Evolutionary conservation across 176 grass and related monocot genomes (phyloP).

Genomic region (Luzula sylvatica): DNA sequence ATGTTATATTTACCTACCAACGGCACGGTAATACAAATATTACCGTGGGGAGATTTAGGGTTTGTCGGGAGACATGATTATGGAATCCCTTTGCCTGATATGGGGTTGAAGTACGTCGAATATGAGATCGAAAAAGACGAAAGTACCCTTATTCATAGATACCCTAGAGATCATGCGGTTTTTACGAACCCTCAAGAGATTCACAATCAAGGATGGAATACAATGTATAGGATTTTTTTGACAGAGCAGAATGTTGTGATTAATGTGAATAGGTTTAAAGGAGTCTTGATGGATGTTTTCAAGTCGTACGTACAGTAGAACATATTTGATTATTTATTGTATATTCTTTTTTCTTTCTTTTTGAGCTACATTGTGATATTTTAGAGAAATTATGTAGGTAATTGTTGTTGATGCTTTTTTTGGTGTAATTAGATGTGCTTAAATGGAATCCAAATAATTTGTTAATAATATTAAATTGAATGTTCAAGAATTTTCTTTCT

Average conservation of each 20-base stretch:
- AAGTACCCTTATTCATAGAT: conserved; percentile 73
- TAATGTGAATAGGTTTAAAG: conserved; percentile 36
- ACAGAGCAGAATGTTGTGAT: conserved; percentile 65
- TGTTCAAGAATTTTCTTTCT: conserved; percentile 9
- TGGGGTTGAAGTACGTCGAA: conserved; percentile 68
- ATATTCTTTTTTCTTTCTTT: conserved; percentile 1
- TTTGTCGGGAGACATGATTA: conserved; percentile 65
- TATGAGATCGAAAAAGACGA: conserved; percentile 53
- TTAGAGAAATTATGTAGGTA: background rate
- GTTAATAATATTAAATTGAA: background rate
- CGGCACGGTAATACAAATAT: conserved; percentile 60
- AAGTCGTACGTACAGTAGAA: conserved; percentile 15
- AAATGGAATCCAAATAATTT: background rate
- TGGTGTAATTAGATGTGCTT: conserved; percentile 7
- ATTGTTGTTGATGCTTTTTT: background rate
- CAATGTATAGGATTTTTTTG: conserved; percentile 52
- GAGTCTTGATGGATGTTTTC: conserved; percentile 32
- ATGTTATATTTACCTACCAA: conserved; percentile 67
- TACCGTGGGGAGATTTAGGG: conserved; percentile 87
- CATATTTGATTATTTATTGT: background rate
- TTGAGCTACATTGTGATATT: background rate
- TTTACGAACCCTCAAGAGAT: conserved; percentile 58
- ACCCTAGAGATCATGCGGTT: conserved; percentile 45
- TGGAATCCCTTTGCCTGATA: conserved; percentile 54
- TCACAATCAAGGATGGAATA: conserved; percentile 51